phyloP scores from a whole-genome alignment of 2,329 filamentous ascomycete species.

The Aspergillus ruber region DNA sequence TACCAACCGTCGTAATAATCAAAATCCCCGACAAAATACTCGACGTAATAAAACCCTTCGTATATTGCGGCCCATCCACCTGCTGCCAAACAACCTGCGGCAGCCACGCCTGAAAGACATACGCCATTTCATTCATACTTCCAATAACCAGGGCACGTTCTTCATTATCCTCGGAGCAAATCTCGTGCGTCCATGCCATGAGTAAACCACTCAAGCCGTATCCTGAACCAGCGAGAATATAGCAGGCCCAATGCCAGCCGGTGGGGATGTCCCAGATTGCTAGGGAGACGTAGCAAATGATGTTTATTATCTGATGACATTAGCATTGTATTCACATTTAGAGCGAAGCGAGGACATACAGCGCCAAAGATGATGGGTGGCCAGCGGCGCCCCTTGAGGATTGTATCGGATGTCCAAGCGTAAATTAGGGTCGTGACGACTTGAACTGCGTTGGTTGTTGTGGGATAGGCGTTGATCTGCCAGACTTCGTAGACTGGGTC shows the following conservation, averaged over 20 bases:
- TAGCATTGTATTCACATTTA: background rate
- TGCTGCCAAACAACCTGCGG: constrained; percentile 62
- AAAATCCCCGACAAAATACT: constrained; percentile 44
- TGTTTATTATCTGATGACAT: constrained; percentile 26
- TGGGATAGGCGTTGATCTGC: constrained; percentile 51
- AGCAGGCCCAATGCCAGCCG: constrained; percentile 60
- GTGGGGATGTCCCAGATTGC: constrained; percentile 46
- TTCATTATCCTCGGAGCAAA: constrained; percentile 53
- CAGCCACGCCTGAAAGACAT: constrained; percentile 64
- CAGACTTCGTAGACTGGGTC: constrained; percentile 41
- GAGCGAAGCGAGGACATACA: constrained; percentile 42
- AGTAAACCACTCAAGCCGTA: constrained; percentile 44
- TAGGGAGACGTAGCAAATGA: constrained; percentile 40
- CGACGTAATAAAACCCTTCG: constrained; percentile 55
- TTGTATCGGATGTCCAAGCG: constrained; percentile 59
- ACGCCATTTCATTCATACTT: constrained; percentile 63
- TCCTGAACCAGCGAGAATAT: constrained; percentile 47
- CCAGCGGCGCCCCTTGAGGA: constrained; percentile 57
- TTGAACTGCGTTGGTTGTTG: constrained; percentile 51
- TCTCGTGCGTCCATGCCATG: constrained; percentile 52
- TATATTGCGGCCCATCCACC: constrained; percentile 54
- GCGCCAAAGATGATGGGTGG: constrained; percentile 57
- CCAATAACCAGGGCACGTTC: constrained; percentile 61
- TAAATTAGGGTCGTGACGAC: constrained; percentile 57
- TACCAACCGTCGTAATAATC: constrained; percentile 46